Base-by-base conservation (phyloP, 148 eudicot genomes). In the Vaccinium darrowii region DNA sequence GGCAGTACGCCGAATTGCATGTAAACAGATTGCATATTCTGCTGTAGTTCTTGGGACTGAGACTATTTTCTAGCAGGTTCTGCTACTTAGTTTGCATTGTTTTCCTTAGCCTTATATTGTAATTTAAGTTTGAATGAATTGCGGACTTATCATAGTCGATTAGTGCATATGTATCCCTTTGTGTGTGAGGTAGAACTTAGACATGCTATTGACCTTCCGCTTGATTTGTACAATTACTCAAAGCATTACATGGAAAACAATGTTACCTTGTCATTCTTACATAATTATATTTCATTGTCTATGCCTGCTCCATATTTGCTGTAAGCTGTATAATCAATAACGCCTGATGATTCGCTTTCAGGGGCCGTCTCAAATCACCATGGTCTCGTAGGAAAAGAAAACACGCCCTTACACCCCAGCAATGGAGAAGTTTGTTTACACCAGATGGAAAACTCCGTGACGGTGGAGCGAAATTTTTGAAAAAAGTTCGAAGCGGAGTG, bases 381-480 rank as follows among this genome's bases (percentile, higher is more conserved):
- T 96, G 99, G 99, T 94, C 97, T 52, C 97, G 98, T 67, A 92
- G 91, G 89, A 93, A 90, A 88, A 91, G 98, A 86, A 96, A 96
- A 87, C 93, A 86, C 75, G 92, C 88, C 69, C 94, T 96, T 56
- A 88, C 93, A 84, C 86, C 92, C 81, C 92, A 87, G 74, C 94
- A 92, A 43, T 96, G 99, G 99, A 92, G 87, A 89, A 90, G 87
- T 83, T 84, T 91, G 63, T 94, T 96, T 90, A 87, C 94, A 30
- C 84, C 93, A 60, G 95, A 94, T 65, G 98, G 99, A 52, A 94
- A 90, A 84, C 94, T 93, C 39, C 94, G 90, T 85, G 94, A 91
- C 86, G 92, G 93, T 72, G 99, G 98, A 88, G 88, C 90, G 80
- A 93, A 95, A 88, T 93, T 96, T 90, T 88, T 96, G 88, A 96